Evolutionary conservation across 257 asterid genomes (phyloP).

Genomic region (Parsonsia alboflavescens): DNA sequence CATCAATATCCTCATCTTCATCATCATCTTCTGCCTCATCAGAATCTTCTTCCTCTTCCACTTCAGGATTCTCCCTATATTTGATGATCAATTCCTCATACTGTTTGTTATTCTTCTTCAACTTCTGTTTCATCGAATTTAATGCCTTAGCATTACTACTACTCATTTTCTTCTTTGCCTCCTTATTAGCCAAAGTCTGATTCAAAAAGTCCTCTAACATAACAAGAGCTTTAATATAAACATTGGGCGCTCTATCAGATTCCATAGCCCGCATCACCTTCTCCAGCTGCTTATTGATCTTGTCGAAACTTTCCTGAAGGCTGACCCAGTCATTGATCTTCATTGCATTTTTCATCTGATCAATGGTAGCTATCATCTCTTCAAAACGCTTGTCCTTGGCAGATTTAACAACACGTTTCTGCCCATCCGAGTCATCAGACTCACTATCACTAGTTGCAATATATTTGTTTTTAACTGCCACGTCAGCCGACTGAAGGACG

Average conservation of each 20-base stretch:
- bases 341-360: conserved; percentile 93
- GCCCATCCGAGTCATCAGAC: conserved; percentile 59
- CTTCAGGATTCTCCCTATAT: conserved; percentile 82
- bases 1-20: conserved; percentile 47
- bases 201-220: conserved; percentile 80
- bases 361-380: conserved; percentile 76
- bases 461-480: conserved; percentile 38
- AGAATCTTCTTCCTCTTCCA: conserved; percentile 54
- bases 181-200: conserved; percentile 80
- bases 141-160: conserved; percentile 89
- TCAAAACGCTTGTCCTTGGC: conserved; percentile 81
- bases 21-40: conserved; percentile 60
- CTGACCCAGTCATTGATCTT: conserved; percentile 94
- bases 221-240: conserved; percentile 82
- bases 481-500: conserved; percentile 26
- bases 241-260: conserved; percentile 60
- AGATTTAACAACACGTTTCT: conserved; percentile 74
- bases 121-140: conserved; percentile 90
- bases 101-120: conserved; percentile 80
- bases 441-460: conserved; percentile 43
- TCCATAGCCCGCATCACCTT: conserved; percentile 84
- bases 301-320: conserved; percentile 90
- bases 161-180: conserved; percentile 97
- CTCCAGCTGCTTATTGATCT: conserved; percentile 88
- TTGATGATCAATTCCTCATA: conserved; percentile 72